Base-by-base conservation (phyloP, 1,139 yeast genomes). In the Nadsonia starkeyi-henricii region DNA sequence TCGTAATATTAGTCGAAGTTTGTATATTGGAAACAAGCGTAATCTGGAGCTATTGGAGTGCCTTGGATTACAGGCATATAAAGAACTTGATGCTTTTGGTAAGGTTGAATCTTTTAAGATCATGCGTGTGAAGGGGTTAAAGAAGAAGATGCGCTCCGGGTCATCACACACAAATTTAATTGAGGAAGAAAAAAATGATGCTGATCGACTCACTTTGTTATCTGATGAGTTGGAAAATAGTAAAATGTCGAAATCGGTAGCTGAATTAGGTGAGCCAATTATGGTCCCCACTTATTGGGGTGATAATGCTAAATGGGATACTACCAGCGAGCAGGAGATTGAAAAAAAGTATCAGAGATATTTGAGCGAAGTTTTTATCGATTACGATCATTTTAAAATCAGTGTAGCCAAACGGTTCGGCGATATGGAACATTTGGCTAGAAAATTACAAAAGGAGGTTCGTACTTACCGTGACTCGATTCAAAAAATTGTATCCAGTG, bases 381-480 rank as follows among this genome's bases (percentile, higher is more conserved):
- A 79, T 53, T 69, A 69, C 51, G 74, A 71, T 41, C 68, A 81
- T 50, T 79, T 82, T 58, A 72, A 79, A 47, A 73, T 74, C 46
- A 80, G 88, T 1, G 79, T 88, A 2, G 72, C 81, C 36, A 80
- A 82, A 59, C 71, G 98, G 52, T 88, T 91, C 59, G 77, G 77
- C 52, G 97, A 89, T 60, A 94, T 89, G 47, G 97, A 91, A 62
- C 79, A 82, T n/a, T 72, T 88, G 56, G 97, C 97, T 1, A 80
- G 93, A 58, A 83, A 79, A 58, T 72, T 85, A 52, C 85, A 89
- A 50, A 81, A 81, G 58, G 96, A 88, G 56, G 81, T 77, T 54
- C 78, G 77, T 56, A 60, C 67, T 47, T 70, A 74, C 50, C 69
- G 75, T 49, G 75, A 74, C 53, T 75, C 74, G 54, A 48, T 71